These are phyloP conservation scores for Austropuccinia psidii DNA, from an alignment of 1,284 basidiomycete genomes.

Conservation along the genomic window DNA sequence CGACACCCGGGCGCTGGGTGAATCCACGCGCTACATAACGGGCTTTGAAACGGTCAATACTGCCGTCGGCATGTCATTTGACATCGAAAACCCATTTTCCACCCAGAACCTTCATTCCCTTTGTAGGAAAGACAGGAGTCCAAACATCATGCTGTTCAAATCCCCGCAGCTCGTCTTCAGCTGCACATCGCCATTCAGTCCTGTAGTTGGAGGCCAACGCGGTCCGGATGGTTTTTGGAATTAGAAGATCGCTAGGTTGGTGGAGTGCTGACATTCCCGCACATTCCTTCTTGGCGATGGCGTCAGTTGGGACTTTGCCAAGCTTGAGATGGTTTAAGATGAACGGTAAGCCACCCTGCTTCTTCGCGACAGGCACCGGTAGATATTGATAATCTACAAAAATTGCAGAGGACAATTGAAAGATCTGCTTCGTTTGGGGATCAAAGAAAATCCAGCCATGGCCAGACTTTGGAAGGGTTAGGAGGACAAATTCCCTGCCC, in stretches of 20 bases:
- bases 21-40: slow-evolving; percentile 1
- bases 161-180: not conserved
- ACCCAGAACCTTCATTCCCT: not conserved
- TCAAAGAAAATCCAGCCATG: not conserved
- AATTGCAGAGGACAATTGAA: not conserved
- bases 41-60: not conserved
- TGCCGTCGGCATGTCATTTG: not conserved
- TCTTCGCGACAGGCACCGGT: not conserved
- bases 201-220: not conserved
- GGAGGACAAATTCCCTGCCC: not conserved
- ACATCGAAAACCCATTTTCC: not conserved
- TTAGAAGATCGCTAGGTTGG: too few species aligned
- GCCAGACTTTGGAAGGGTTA: not conserved
- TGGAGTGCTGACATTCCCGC: too few species aligned
- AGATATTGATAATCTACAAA: not conserved
- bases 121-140: not conserved
- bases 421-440: not conserved
- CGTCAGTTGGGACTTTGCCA: not conserved
- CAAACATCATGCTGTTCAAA: not conserved
- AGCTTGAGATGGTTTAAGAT: not conserved
- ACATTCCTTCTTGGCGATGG: not conserved
- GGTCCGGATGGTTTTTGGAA: not conserved
- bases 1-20: not conserved
- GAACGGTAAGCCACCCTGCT: not conserved
- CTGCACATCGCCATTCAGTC: not conserved